Percentiles rank a stretch among this genome's conserved stretches.
These are phyloP conservation scores for Fusarium scirpi DNA, from an alignment of 2,329 filamentous ascomycete species.

Conservation along the genomic window DNA sequence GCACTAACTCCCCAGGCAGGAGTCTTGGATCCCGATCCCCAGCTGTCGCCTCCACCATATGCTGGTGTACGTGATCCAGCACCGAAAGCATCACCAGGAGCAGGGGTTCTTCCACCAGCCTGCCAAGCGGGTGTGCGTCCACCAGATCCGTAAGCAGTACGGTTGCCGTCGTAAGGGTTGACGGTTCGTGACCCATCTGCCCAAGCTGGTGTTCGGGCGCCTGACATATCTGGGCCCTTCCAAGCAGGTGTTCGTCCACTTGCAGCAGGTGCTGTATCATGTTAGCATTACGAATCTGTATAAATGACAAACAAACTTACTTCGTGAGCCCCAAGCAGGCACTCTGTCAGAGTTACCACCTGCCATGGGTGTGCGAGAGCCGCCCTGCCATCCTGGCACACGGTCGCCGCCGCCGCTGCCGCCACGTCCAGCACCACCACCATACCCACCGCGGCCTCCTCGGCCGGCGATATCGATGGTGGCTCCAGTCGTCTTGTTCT, in stretches of 20 bases:
- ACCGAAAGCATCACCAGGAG: constrained; percentile 69
- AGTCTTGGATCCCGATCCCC: constrained; percentile 79
- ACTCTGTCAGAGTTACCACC: constrained; percentile 72
- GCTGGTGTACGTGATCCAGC: constrained; percentile 77
- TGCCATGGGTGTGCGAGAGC: constrained; percentile 76
- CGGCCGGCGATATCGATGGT: constrained; percentile 76
- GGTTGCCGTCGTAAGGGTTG: constrained; percentile 78
- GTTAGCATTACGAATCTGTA: constrained; percentile 41
- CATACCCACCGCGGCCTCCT: constrained; percentile 59
- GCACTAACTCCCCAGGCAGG: constrained; percentile 76
- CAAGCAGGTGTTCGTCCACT: constrained; percentile 73
- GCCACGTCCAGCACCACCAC: constrained; percentile 59
- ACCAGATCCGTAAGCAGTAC: constrained; percentile 81
- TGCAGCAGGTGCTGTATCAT: constrained; percentile 61
- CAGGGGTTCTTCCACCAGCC: constrained; percentile 79
- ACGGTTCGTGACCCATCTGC: constrained; percentile 74
- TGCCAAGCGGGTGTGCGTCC: constrained; percentile 82
- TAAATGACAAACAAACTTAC: constrained; percentile 61
- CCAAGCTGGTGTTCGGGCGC: constrained; percentile 78
- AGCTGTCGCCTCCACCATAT: constrained; percentile 70
- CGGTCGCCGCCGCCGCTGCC: constrained; percentile 61
- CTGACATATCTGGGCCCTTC: constrained; percentile 64
- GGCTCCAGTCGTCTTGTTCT: constrained; percentile 84
- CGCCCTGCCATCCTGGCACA: constrained; percentile 70
- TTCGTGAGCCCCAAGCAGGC: constrained; percentile 80